phyloP scores from a whole-genome alignment of 306 rosid genomes.

The Medicago arabica region DNA sequence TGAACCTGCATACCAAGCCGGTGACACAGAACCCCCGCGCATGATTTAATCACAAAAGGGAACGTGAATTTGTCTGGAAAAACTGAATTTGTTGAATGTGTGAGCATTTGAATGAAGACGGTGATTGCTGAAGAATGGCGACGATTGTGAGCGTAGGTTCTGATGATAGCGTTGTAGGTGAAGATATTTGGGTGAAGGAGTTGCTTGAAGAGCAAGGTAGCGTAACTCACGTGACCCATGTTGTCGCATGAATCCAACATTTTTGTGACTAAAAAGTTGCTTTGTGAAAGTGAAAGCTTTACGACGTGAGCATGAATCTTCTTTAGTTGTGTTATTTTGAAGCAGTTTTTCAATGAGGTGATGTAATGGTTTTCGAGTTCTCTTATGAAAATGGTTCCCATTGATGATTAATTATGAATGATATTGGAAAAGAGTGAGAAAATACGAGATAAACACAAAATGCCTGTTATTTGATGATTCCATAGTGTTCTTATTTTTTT shows the following conservation, averaged over 20 bases:
- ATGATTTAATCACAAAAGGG: slow-evolving; percentile 74
- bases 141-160: slow-evolving; percentile 59
- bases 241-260: slow-evolving; percentile 69
- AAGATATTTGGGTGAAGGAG: slow-evolving; percentile 61
- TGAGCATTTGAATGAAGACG: slow-evolving; percentile 62
- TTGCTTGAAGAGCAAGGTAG: slow-evolving; percentile 58
- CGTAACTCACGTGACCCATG: slow-evolving; percentile 51
- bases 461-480: too few relatives aligned
- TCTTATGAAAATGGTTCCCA: slow-evolving; percentile 46
- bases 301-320: slow-evolving; percentile 61
- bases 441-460: too few relatives aligned
- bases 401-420: not conserved
- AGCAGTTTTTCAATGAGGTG: slow-evolving; percentile 55
- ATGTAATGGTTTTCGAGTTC: slow-evolving; percentile 63
- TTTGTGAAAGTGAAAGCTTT: slow-evolving; percentile 63
- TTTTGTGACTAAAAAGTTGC: slow-evolving; percentile 74
- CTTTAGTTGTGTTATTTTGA: slow-evolving; percentile 46
- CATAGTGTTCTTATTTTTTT: too few relatives aligned
- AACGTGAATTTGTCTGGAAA: slow-evolving; percentile 69
- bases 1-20: slow-evolving; percentile 71
- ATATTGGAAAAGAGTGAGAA: too few relatives aligned
- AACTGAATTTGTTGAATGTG: slow-evolving; percentile 21
- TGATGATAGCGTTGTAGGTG: slow-evolving; percentile 67
- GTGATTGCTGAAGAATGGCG: slow-evolving; percentile 44
- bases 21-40: slow-evolving; percentile 52